These are phyloP conservation scores for Neurospora cerealis DNA, from an alignment of 495 filamentous ascomycete species.

Conservation along the genomic window DNA sequence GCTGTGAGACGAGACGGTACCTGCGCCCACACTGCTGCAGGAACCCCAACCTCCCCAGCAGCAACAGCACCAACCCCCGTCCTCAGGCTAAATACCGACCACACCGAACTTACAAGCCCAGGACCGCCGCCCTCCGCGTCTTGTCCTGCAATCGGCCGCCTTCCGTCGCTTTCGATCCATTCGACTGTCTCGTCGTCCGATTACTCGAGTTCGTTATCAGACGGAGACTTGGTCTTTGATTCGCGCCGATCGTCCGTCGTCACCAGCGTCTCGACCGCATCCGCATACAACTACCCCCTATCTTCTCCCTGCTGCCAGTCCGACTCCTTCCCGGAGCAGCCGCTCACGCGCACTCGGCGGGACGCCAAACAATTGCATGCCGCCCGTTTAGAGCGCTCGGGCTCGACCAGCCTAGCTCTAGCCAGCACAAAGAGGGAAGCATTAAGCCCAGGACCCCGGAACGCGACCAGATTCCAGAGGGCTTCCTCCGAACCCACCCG, in stretches of 20 bases:
- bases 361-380: conserved; percentile 28
- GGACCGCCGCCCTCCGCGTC: neutral
- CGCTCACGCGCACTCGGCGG: conserved; percentile 18
- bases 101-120: neutral
- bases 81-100: neutral
- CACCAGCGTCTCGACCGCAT: conserved; percentile 15
- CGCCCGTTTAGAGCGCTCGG: conserved; percentile 20
- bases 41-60: neutral
- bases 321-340: neutral
- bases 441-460: conserved; percentile 4
- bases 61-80: neutral
- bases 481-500: conserved; percentile 18
- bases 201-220: conserved; percentile 10
- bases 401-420: conserved; percentile 22
- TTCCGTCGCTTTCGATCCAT: conserved; percentile 18
- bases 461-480: conserved; percentile 18
- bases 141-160: conserved; percentile 6
- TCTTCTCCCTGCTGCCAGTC: neutral
- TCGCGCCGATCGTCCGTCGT: conserved; percentile 19
- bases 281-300: neutral
- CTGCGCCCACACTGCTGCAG: neutral
- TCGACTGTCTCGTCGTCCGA: conserved; percentile 13
- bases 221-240: conserved; percentile 13
- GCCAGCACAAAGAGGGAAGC: conserved; percentile 14
- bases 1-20: neutral